Percentiles rank a stretch among this genome's conserved stretches.
These are phyloP conservation scores for Colletotrichum orchidophilum DNA, from an alignment of 2,329 filamentous ascomycete species.

Conservation along the genomic window DNA sequence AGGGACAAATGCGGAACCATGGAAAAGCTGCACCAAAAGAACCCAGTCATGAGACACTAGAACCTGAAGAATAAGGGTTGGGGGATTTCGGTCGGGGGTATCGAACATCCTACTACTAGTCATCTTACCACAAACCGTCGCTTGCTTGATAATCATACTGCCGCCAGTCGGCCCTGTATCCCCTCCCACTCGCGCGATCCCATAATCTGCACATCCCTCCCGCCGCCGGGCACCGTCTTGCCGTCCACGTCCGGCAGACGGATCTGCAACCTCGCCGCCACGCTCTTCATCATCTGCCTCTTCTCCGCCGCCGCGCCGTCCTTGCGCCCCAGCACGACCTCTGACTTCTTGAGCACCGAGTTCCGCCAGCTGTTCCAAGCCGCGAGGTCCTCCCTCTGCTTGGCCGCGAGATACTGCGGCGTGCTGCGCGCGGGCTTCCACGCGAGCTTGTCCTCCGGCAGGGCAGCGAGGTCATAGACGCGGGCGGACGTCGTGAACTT, in stretches of 20 bases:
- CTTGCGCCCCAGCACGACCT: constrained; percentile 44
- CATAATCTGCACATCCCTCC: constrained; percentile 59
- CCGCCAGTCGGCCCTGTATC: constrained; percentile 55
- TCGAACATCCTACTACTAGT: constrained; percentile 26
- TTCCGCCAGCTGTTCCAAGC: constrained; percentile 68
- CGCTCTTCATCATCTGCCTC: constrained; percentile 43
- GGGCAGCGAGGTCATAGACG: constrained; percentile 66
- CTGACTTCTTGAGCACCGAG: constrained; percentile 63
- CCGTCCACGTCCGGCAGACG: constrained; percentile 56
- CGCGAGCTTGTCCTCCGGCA: constrained; percentile 68
- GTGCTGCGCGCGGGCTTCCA: constrained; percentile 74
- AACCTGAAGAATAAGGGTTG: background rate
- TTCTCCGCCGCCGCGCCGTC: constrained; percentile 38
- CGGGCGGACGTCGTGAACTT: constrained; percentile 65
- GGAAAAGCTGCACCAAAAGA: background rate
- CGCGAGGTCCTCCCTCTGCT: constrained; percentile 72
- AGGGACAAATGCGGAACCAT: background rate
- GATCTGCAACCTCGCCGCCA: constrained; percentile 61
- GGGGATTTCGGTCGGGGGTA: constrained; percentile 17
- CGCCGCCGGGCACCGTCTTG: constrained; percentile 50
- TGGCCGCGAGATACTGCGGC: constrained; percentile 72
- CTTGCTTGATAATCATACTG: constrained; percentile 35
- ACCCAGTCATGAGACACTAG: background rate
- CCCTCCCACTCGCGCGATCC: constrained; percentile 66
- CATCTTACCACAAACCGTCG: constrained; percentile 20